phyloP scores from a whole-genome alignment of 495 filamentous ascomycete species.

The Sporormia fimetaria region DNA sequence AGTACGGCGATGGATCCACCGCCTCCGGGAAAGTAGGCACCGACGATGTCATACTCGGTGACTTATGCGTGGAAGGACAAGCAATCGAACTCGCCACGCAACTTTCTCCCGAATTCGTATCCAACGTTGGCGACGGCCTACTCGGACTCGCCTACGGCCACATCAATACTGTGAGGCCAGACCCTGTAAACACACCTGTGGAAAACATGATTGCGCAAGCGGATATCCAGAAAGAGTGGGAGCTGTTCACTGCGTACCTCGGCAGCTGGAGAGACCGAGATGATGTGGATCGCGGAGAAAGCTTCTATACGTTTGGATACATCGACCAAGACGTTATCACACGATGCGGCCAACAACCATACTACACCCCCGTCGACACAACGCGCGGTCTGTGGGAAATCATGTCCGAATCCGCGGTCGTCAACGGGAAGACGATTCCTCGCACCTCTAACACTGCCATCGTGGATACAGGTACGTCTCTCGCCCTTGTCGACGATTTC shows the following conservation, averaged over 20 bases:
- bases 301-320: constrained; percentile 73
- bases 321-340: constrained; percentile 56
- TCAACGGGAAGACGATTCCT: constrained; percentile 48
- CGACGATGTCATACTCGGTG: constrained; percentile 57
- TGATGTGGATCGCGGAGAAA: constrained; percentile 44
- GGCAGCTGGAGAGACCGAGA: constrained; percentile 50
- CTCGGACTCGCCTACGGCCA: constrained; percentile 58
- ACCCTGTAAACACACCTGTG: constrained; percentile 54
- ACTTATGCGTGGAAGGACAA: constrained; percentile 56
- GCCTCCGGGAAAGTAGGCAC: constrained; percentile 61
- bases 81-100: constrained; percentile 56
- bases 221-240: constrained; percentile 48
- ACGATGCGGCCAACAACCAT: constrained; percentile 40
- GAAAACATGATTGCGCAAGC: constrained; percentile 63
- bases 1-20: constrained; percentile 60
- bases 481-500: constrained; percentile 56
- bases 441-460: constrained; percentile 62
- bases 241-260: constrained; percentile 67
- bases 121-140: constrained; percentile 56
- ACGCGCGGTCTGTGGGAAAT: constrained; percentile 66
- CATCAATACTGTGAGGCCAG: constrained; percentile 59
- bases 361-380: constrained; percentile 57
- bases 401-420: constrained; percentile 44
- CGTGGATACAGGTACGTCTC: constrained; percentile 67
- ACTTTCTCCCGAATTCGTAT: constrained; percentile 51